Evolutionary conservation across 176 grass and related monocot species (phyloP), one percentile per base, ranked within the genome.

Genomic region (Oryza coarctata): DNA sequence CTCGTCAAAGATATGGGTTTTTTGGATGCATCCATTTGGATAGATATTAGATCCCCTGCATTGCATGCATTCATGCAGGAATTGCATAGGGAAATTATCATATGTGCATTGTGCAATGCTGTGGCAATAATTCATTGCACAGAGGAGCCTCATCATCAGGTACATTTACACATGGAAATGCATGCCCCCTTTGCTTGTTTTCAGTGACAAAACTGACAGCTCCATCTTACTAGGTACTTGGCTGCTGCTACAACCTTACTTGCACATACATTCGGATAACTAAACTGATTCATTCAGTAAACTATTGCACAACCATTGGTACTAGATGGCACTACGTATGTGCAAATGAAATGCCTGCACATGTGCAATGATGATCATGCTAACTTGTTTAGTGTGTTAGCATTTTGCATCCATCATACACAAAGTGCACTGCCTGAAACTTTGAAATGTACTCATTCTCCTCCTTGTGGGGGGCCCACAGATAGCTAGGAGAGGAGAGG

Each of bases 191-290:
- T 80, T 90, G 74, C 88, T 90, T 90, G 80, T 86, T 87, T 90
- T 90, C 88, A 83, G 88, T 90, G 88, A 90, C 50, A 68, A 66
- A 74, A 32, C 74, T 75, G 83, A 90, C 73, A 28, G 88, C 73
- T 78, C 44, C 88, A 38, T 73, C 79, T 79, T 60, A 82, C 67
- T 78, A 73, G 72, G 58, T 49, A 26, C 34, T 82, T 73, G 36
- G 31, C 43, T 44, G 18, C 4, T 33, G 32, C 32, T 33, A 4
- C 25, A 49, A 49, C 14, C 45, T 74, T 71, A 15, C 32, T 34
- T 72, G n/a, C 40, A 68, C 22, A 76, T 38, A 30, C 40, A 49
- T 49, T 30, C 49, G 71, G 23, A 61, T 26, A 68, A 23, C 45
- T 36, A 70, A 39, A 17, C 2, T 70, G 29, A 38, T 80, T 67